Base-by-base conservation (phyloP, 345 rosid genomes). In the Rhizophora apiculata region DNA sequence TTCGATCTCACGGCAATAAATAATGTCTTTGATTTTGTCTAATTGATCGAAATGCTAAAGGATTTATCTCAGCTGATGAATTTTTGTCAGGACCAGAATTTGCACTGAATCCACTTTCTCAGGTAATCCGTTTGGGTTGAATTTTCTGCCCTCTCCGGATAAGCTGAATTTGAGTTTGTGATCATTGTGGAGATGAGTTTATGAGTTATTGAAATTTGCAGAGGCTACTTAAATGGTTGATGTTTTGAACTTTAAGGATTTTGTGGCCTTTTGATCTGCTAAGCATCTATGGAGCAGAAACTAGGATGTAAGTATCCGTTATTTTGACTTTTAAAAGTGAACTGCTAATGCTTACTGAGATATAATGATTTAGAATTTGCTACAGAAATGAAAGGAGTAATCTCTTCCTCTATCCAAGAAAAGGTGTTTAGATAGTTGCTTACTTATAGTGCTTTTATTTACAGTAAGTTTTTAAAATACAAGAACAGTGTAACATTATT, bases 71-170 rank as follows among this genome's bases (percentile, higher is more conserved):
- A 7, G 84, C 90, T 4, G 96, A 89, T 67, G 92, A 87, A 68
- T 85, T 89, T 73, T 78, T 89, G 60, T 87, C 92, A 0, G 89
- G 87, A 73, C 96, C 92, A n/a, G 92, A 87, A 72, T 89, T 87
- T 76, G 86, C 96, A 13, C 87, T 87, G 96, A 87, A 87, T 76
- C 92, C 90, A 15, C 86, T 87, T 21, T 85, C 90, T 70, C 96
- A 84, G 88, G 96, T 89, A 67, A 27, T 62, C 34, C 46, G 16
- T 62, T 69, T 57, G 0, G 62, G 29, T 8, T n/a, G 26, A 9
- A 9, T 31, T 71, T 52, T 1, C 61, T 55, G 4, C 4, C 2
- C n/a, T n/a, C 1, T 43, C 18, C 13, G 10, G 11, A 24, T 10
- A 15, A 24, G 29, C 15, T 24, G 60, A 6, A 6, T 22, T 70